phyloP scores from a whole-genome alignment of 2,329 filamentous ascomycete species.

The Graphium sp. region DNA sequence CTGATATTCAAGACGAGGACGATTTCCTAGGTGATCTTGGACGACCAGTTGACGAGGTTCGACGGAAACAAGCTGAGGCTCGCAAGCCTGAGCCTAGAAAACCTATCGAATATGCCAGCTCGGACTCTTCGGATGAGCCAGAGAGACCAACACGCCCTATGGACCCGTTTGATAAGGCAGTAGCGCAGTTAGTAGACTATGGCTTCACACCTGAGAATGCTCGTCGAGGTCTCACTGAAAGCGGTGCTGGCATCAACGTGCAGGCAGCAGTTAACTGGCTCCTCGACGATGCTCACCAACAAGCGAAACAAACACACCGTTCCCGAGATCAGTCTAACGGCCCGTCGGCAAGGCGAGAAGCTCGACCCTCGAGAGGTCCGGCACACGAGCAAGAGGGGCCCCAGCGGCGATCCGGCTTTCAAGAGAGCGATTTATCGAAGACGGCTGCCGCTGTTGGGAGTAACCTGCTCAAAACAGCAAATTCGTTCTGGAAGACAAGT shows the following conservation, averaged over 20 bases:
- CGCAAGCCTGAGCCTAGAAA: constrained; percentile 34
- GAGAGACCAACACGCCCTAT: constrained; percentile 9
- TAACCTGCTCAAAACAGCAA: constrained; percentile 82
- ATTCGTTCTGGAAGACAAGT: constrained; percentile 85
- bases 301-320: constrained; percentile 66
- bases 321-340: constrained; percentile 46
- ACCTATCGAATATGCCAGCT: constrained; percentile 33
- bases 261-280: constrained; percentile 81
- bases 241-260: constrained; percentile 62
- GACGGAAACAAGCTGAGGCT: constrained; percentile 22
- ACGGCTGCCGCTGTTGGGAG: constrained; percentile 68
- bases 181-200: constrained; percentile 87
- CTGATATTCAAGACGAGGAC: constrained; percentile 33
- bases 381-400: constrained; percentile 6
- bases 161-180: constrained; percentile 50
- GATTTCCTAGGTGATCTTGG: constrained; percentile 50
- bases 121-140: constrained; percentile 27
- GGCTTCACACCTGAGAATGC: constrained; percentile 80
- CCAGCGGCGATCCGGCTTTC: neutral
- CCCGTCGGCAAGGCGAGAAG: constrained; percentile 12
- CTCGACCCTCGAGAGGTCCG: constrained; percentile 7
- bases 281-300: constrained; percentile 75
- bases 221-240: constrained; percentile 62
- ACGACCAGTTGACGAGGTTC: constrained; percentile 47
- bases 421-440: constrained; percentile 51